Base-by-base conservation (phyloP, 2,329 filamentous ascomycete genomes). In the Ophiobolus disseminans region DNA sequence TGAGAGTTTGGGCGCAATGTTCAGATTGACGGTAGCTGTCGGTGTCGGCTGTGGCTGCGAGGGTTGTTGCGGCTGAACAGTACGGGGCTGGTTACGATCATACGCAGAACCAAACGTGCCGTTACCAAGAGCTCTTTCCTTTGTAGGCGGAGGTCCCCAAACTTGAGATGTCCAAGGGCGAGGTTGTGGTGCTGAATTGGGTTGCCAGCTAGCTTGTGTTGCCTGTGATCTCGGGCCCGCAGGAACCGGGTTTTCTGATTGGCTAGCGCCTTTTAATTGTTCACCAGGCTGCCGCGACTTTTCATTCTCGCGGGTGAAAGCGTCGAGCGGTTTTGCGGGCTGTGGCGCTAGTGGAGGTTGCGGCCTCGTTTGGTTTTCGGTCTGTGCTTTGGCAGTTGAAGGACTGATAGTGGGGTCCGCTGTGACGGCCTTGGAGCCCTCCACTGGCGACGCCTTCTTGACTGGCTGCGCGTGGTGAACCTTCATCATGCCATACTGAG, bases 91-190 rank as follows among this genome's bases (percentile, higher is more conserved):
- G 14, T 79, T 68, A 35, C 78, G 76, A 21, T 79, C 80, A 41
- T 87, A 78, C 57, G 85, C 83, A 10, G 83, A 79, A 47, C 82
- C 85, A 63, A 92, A 92, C 0, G 88, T 90, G 34, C 89, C 89
- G 68, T 92, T 92, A 3, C 89, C 89, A 16, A 92, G 84, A 9
- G 84, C 86, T 44, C 86, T 82, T 57, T 89, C 86, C 60, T 83
- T 86, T 45, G 84, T 50, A 49, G 66, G 84, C n/a, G 86, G 86
- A 34, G 87, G 84, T 14, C 86, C 88, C 89, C 89, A 92, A 14
- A 91, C 86, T 65, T 87, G 90, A 38, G 65, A 66, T 21, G 60
- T 62, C 69, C 69, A 70, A 45, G 59, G 50, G 37, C 63, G 60
- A 48, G 60, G 52, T 40, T 63, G 65, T 38, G 58, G 54, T 25